Base-by-base conservation (phyloP, 2,329 filamentous ascomycete genomes). In the Cordyceps cicadae region DNA sequence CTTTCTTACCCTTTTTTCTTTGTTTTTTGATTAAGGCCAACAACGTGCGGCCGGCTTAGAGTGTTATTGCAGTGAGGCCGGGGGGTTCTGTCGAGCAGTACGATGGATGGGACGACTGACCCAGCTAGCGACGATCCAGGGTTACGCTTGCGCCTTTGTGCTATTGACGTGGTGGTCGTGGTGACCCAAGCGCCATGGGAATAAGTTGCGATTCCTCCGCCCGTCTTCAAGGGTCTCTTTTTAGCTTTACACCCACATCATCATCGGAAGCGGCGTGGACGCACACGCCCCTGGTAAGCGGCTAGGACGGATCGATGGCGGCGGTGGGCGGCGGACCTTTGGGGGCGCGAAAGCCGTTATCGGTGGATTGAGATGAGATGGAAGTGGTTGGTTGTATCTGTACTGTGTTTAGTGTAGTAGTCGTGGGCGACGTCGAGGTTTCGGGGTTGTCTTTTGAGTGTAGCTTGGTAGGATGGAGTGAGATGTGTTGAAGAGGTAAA, bases 261-360 rank as follows among this genome's bases (percentile, higher is more conserved):
- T 43, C 45, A 58, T 51, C 55, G 46, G 55, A 32, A 43, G 46
- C 21, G 55, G 34, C 29, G 26, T 29, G 5, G 21, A 5, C 5
- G 34, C 32, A 12, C 41, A 26, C 4, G 29, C 29, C 29, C 19
- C 34, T 11, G 29, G 54, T 58, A 58, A 58, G 54, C 54, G 54
- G 54, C 32, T 58, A 58, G 32, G 54, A 58, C 46, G 55, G 55
- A 58, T 51, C 55, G 45, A 43, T 43, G 45, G 55, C 45, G 46
- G 29, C 17, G 26, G 41, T 29, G 14, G 19, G 43, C 17, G 26
- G 41, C 43, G 14, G 19, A 53, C 9, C 6, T 41, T 29, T 6
- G 6, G 34, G 8, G 12, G 37, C 8, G 12, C 19, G 14, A 19
- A 29, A 2, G 24, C 24, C 4, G 24, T 24, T 24, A 24, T 24